Evolutionary conservation across 2,329 filamentous ascomycete species (phyloP), one percentile per base, ranked within the genome.

Genomic region (Dactylonectria estremocensis): DNA sequence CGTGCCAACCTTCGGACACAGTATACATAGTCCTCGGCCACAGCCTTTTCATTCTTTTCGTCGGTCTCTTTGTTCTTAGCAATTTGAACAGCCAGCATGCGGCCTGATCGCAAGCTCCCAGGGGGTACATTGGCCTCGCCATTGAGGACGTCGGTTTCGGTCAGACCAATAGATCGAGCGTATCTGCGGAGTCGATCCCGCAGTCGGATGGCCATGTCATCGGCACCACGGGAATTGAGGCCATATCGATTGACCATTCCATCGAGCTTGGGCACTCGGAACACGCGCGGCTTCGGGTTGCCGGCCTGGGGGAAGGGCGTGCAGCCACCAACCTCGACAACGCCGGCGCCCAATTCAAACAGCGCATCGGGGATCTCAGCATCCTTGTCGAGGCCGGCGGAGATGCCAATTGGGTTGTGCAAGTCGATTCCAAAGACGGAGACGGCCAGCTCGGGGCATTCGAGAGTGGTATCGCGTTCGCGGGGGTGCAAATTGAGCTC

Each of bases 31-130:
- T 92, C 90, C 74, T 92, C 89, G 24, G 88, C 87, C 57, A 98
- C 92, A 35, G 95, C 95, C 48, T 92, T 89, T 67, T 97, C 92
- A 77, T 98, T 94, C 54, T 87, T 86, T 78, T 97, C 95, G 20
- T 94, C 90, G 0, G 96, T 99, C 53, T 89, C 87, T 85, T 98
- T 98, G 84, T 98, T 98, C 90, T 99, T 99, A 58, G 95, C 95
- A 48, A 98, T 90, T 83, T 99, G 96, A 18, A 99, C 95, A 16
- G 94, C 92, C 68, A 99, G 86, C 65, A 98, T 83, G 67, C 92
- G 90, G 14, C 95, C 95, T 0, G 90, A 84, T 14, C 85, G 83
- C 74, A 99, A 84, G 80, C 93, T 94, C n/a, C 96, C 94, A 0
- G 95, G 91, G 1, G 94, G 94, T 0, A 97, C 94, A 43, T 82